Conservation (phyloP, 306 rosid species). For the Canavalia gladiata region DNA sequence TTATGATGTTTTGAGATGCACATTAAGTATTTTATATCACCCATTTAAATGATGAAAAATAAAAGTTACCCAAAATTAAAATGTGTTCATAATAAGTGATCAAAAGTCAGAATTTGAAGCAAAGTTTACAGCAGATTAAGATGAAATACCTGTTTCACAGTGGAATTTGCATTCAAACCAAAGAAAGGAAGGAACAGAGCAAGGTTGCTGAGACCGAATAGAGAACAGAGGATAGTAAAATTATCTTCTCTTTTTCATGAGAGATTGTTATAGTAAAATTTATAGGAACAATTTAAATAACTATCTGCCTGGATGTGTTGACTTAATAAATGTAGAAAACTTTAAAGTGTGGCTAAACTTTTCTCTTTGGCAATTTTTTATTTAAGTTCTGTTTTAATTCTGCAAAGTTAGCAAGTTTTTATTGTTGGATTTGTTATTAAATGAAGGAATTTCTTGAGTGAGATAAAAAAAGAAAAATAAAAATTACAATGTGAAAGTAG, state of each 20-base stretch:
- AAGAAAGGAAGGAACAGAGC: background rate
- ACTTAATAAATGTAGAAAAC: constrained; percentile 31
- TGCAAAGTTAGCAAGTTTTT: constrained; percentile 36
- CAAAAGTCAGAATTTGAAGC: background rate
- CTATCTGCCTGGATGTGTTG: constrained; percentile 14
- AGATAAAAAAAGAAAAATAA: background rate
- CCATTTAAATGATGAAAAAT: background rate
- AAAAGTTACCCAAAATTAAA: background rate
- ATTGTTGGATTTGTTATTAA: constrained; percentile 20
- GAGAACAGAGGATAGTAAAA: background rate
- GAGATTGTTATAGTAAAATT: background rate
- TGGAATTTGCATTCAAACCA: background rate
- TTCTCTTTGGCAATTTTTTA: background rate
- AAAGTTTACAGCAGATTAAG: background rate
- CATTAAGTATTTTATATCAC: background rate
- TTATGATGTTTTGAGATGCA: background rate
- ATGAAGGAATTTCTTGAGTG: background rate
- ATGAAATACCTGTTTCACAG: background rate
- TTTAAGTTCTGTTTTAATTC: constrained; percentile 17
- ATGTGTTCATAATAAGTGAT: background rate
- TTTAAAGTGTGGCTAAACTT: background rate
- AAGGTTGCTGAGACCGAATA: background rate
- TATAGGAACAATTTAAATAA: constrained; percentile 12
- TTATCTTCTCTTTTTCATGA: background rate
- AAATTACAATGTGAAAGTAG: background rate